Conservation (phyloP, 768 basidiomycete genomes). For the Lactarius evosmus region DNA sequence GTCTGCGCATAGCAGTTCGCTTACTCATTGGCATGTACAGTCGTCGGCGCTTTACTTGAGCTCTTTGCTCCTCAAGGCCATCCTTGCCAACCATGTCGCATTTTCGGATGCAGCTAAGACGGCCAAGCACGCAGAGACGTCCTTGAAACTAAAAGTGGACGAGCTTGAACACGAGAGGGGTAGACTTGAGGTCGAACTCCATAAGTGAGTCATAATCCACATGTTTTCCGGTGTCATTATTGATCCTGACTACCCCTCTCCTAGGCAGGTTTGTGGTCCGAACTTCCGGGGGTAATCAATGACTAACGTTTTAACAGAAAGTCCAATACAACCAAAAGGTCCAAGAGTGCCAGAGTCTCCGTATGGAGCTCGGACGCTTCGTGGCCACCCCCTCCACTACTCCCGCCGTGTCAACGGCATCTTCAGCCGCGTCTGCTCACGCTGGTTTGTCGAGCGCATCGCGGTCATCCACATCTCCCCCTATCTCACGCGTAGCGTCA, state of each 20-base stretch:
- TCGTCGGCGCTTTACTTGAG: conserved; percentile 68
- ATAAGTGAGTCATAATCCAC: conserved; percentile 50
- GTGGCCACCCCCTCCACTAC: conserved; percentile 19
- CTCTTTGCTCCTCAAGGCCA: conserved; percentile 75
- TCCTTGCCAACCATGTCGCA: conserved; percentile 77
- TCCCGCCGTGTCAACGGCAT: conserved; percentile 18
- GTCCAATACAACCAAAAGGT: conserved; percentile 29
- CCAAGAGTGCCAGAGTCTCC: conserved; percentile 29
- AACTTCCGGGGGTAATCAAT: background rate
- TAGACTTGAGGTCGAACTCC: conserved; percentile 67
- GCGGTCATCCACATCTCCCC: conserved; percentile 25
- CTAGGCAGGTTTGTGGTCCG: conserved; percentile 24
- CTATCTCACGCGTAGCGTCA: conserved; percentile 28
- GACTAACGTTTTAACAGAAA: conserved; percentile 23
- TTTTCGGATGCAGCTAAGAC: conserved; percentile 73
- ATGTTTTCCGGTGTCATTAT: conserved; percentile 7
- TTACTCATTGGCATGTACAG: conserved; percentile 36
- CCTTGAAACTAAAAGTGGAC: conserved; percentile 62
- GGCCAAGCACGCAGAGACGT: conserved; percentile 59
- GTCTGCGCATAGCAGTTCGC: conserved; percentile 23
- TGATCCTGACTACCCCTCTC: background rate
- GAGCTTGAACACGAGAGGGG: conserved; percentile 55
- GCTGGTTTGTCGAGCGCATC: conserved; percentile 27
- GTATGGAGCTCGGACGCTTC: conserved; percentile 28
- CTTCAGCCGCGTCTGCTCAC: conserved; percentile 23